Evolutionary conservation across 1,284 basidiomycete genomes (phyloP).

Genomic region (Malassezia dermatis): DNA sequence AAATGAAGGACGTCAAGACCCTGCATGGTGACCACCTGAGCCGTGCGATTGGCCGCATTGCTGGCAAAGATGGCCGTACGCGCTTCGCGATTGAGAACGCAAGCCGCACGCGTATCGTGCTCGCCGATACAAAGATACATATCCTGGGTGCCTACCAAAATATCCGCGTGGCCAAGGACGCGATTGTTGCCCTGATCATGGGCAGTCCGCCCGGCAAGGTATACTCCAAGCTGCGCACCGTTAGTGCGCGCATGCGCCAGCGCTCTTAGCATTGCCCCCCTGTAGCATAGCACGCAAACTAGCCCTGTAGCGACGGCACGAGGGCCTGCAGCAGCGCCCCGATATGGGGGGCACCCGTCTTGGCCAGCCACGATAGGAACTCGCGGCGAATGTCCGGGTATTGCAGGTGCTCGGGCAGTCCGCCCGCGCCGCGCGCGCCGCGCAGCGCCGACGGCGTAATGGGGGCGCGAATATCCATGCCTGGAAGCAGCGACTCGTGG

Average conservation of each 20-base stretch:
- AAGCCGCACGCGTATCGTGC: constrained; percentile 84
- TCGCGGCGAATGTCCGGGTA: constrained; percentile 11
- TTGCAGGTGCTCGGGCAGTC: constrained; percentile 7
- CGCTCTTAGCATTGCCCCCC: constrained; percentile 50
- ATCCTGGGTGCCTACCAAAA: constrained; percentile 90
- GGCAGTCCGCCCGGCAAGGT: constrained; percentile 95
- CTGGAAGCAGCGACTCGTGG: constrained; percentile 4
- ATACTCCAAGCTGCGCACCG: constrained; percentile 60
- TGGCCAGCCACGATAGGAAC: constrained; percentile 10
- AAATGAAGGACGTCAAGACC: constrained; percentile 98
- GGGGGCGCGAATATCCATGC: constrained; percentile 1
- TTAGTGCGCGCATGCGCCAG: constrained; percentile 85
- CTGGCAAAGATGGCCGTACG: constrained; percentile 93
- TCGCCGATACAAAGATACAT: constrained; percentile 95
- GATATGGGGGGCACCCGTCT: constrained; percentile 5
- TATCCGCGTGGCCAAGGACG: constrained; percentile 91
- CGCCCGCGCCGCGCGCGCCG: constrained; percentile 3
- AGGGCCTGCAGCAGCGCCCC: constrained; percentile 5
- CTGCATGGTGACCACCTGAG: constrained; percentile 92
- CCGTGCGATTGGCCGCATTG: constrained; percentile 92
- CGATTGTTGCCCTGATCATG: constrained; percentile 85
- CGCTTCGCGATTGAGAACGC: constrained; percentile 98
- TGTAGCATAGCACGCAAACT: constrained; percentile 6
- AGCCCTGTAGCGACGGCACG: constrained; percentile 8
- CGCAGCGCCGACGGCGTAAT: constrained; percentile 18